phyloP scores from a whole-genome alignment of 139 green algal species.

The Astrephomene gubernaculifera region DNA sequence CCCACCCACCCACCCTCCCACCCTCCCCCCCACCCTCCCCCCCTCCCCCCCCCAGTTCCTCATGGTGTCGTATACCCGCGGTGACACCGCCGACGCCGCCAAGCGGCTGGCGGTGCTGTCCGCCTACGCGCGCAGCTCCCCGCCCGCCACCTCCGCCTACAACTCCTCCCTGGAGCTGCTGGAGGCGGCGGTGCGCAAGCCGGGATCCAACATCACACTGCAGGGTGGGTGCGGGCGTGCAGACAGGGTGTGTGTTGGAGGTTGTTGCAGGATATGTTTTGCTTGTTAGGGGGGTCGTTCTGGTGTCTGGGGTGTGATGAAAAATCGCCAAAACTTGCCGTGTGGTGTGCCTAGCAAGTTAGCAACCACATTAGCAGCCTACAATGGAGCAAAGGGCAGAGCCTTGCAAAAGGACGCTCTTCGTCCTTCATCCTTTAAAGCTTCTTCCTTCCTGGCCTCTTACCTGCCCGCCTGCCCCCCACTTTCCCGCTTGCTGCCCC shows the following conservation, averaged over 20 bases:
- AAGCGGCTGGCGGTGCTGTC: constrained; percentile 33
- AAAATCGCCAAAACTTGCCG: too few relatives aligned
- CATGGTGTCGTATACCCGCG: constrained; percentile 58
- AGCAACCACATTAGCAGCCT: too few relatives aligned
- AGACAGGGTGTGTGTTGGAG: not conserved
- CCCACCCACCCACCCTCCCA: not conserved
- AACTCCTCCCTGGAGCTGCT: constrained; percentile 49
- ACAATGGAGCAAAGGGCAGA: too few relatives aligned
- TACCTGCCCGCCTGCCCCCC: not conserved
- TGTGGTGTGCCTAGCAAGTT: too few relatives aligned
- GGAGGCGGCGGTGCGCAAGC: not conserved
- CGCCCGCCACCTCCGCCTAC: constrained; percentile 54
- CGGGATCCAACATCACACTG: not conserved
- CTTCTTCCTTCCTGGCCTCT: not conserved
- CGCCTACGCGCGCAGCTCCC: constrained; percentile 9
- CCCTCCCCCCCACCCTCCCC: not conserved
- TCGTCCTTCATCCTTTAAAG: too few relatives aligned
- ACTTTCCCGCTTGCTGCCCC: not conserved
- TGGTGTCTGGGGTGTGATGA: too few relatives aligned
- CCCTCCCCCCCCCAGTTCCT: constrained; percentile 56
- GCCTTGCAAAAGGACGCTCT: too few relatives aligned
- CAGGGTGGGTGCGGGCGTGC: constrained; percentile 1
- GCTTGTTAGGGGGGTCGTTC: too few relatives aligned
- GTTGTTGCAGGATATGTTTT: not conserved
- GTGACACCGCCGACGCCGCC: constrained; percentile 43